phyloP scores from a whole-genome alignment of 441 rosid species.

The Pelargonium cotyledonis region DNA sequence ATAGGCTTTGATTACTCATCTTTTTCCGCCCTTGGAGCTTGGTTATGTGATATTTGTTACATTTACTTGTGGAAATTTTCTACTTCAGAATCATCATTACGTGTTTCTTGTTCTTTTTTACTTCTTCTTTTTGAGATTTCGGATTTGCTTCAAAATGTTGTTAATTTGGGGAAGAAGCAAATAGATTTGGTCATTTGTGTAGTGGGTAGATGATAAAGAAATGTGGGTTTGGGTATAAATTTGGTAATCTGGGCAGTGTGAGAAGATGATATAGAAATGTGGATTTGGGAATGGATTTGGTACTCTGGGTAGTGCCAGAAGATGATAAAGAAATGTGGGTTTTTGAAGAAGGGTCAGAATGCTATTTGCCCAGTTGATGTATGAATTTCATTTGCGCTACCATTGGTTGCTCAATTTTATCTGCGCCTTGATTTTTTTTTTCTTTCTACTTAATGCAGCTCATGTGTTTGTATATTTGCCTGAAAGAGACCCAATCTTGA shows the following conservation, averaged over 20 bases:
- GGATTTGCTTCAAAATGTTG: background rate
- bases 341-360: background rate
- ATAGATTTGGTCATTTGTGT: background rate
- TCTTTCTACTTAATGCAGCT: background rate
- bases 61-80: too few species aligned
- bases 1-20: background rate
- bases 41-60: background rate
- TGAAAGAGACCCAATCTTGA: background rate
- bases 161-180: background rate
- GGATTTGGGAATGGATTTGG: background rate
- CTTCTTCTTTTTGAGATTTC: background rate
- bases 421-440: background rate
- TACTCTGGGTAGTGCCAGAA: background rate
- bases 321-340: background rate
- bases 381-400: too few species aligned
- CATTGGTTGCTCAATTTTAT: background rate
- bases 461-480: constrained; percentile 3
- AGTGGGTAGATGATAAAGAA: background rate
- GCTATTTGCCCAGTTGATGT: background rate
- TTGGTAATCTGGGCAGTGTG: background rate
- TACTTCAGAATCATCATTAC: background rate
- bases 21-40: background rate
- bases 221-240: background rate
- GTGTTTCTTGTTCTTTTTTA: background rate
- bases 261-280: background rate